A percentile compares a stretch with the other conserved stretches of the same genome.
Evolutionary conservation across 192 early-diverging fungal species (phyloP).

Genomic region (Coemansia umbellata): DNA sequence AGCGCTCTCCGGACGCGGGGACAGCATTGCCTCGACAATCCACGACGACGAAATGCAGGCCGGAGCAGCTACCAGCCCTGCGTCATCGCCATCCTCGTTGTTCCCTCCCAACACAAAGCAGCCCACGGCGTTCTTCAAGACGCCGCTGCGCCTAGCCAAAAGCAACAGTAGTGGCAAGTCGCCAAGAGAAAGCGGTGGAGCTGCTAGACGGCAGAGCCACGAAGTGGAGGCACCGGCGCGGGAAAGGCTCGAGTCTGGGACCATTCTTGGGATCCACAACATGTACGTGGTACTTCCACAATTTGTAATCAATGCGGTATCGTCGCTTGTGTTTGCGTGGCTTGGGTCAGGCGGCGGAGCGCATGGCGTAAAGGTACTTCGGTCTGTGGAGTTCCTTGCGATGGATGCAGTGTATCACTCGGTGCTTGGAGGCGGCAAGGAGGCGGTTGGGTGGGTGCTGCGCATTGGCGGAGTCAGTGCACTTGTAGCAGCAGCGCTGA

Average conservation of each 20-base stretch:
- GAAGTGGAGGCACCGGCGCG: not conserved
- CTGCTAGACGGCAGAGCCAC: not conserved
- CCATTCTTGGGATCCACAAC: slow-evolving; percentile 92
- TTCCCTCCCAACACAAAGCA: not conserved
- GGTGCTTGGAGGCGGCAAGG: slow-evolving; percentile 1
- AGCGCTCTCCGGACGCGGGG: slow-evolving; percentile 6
- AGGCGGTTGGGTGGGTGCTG: slow-evolving; percentile 33
- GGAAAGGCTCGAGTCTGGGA: slow-evolving; percentile 52
- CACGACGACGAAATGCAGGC: slow-evolving; percentile 10
- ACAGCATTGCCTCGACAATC: slow-evolving; percentile 42
- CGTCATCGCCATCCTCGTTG: not conserved
- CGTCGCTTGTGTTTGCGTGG: slow-evolving; percentile 46
- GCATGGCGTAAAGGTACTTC: not conserved
- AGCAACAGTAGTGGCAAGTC: not conserved
- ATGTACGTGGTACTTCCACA: slow-evolving; percentile 96
- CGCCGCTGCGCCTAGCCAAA: not conserved
- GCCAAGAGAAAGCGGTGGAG: not conserved
- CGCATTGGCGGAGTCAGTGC: slow-evolving; percentile 44
- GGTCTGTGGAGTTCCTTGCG: slow-evolving; percentile 43
- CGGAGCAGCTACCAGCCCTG: not conserved
- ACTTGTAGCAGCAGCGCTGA: slow-evolving; percentile 28
- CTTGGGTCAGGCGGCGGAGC: slow-evolving; percentile 10
- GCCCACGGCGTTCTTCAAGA: slow-evolving; percentile 10
- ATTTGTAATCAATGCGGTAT: slow-evolving; percentile 61
- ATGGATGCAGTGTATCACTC: slow-evolving; percentile 8